phyloP scores from a whole-genome alignment of 176 grass and related monocot genomes.

The Stipa capillata region DNA sequence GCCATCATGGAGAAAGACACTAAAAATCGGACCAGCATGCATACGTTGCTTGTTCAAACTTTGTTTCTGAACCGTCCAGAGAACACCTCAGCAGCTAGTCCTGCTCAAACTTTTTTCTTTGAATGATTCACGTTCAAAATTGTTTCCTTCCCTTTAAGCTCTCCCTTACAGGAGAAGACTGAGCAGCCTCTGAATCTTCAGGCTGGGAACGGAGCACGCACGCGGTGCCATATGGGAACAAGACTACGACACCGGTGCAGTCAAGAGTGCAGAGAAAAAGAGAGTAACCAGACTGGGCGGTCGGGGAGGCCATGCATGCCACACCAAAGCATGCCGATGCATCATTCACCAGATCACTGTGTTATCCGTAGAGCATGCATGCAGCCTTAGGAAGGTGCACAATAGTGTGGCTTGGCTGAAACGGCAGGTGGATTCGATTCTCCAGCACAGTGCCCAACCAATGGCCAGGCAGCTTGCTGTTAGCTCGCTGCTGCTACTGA shows the following conservation, averaged over 20 bases:
- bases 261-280: background rate
- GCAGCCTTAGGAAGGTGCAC: constrained; percentile 24
- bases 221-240: background rate
- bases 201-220: background rate
- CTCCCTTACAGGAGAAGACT: too few species aligned
- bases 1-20: background rate
- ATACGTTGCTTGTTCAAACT: background rate
- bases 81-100: background rate
- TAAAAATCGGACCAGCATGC: background rate
- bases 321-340: constrained; percentile 2
- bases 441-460: constrained; percentile 8
- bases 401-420: constrained; percentile 3
- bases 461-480: background rate
- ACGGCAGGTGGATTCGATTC: constrained; percentile 61
- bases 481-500: background rate
- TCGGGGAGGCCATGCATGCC: background rate
- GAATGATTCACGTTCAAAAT: background rate
- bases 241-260: constrained; percentile 10
- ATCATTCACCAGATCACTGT: too few species aligned
- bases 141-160: background rate
- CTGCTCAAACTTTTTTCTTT: background rate
- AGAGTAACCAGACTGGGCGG: background rate
- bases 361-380: constrained; percentile 14
- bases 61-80: background rate
- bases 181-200: too few species aligned